These are phyloP conservation scores for Turnera subulata DNA, from an alignment of 345 rosid species.

Conservation along the genomic window DNA sequence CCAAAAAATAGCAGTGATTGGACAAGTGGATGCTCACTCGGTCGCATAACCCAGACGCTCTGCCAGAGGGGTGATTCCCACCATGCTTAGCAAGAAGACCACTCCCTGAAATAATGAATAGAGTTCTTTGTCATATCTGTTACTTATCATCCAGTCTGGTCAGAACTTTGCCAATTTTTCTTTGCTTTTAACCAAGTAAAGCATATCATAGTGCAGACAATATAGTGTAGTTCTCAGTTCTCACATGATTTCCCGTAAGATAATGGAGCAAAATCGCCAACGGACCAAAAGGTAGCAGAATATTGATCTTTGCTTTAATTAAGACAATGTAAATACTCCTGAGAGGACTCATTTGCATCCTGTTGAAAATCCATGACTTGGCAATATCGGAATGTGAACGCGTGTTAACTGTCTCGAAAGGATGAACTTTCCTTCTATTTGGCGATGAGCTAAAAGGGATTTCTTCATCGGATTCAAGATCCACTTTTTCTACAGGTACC, in stretches of 20 bases:
- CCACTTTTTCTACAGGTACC: conserved; percentile 23
- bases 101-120: conserved; percentile 43
- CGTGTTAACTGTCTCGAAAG: conserved; percentile 17
- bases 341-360: conserved; percentile 21
- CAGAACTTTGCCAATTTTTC: too few relatives aligned
- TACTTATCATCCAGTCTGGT: too few relatives aligned
- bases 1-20: not conserved
- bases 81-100: conserved; percentile 71
- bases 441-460: conserved; percentile 41
- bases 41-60: conserved; percentile 92
- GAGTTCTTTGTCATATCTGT: too few relatives aligned
- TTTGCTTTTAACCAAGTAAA: not conserved
- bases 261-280: conserved; percentile 33
- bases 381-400: conserved; percentile 6
- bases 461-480: conserved; percentile 43
- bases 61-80: conserved; percentile 81
- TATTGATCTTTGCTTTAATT: conserved; percentile 43
- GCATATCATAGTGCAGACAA: not conserved
- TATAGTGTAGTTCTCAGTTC: not conserved
- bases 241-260: conserved; percentile 30
- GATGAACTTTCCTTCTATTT: conserved; percentile 19
- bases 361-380: conserved; percentile 20
- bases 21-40: conserved; percentile 44
- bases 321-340: conserved; percentile 35
- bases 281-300: conserved; percentile 36